Conservation (phyloP, 345 rosid genomes). For the Rhizophora apiculata region DNA sequence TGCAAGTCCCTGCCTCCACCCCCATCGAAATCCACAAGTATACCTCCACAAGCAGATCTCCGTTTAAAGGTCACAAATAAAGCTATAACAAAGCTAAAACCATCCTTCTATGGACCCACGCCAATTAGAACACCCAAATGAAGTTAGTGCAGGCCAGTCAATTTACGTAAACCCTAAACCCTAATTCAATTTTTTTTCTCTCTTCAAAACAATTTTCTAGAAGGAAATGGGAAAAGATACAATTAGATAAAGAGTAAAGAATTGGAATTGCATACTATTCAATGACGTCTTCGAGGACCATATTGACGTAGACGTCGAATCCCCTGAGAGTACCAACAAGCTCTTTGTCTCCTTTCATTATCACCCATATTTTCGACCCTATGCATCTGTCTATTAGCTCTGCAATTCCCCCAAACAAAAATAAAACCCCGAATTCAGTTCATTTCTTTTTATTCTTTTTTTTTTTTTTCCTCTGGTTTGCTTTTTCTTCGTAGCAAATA, state of each 20-base stretch:
- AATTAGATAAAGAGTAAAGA: background rate
- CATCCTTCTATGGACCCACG: too few relatives aligned
- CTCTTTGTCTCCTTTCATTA: conserved; percentile 93
- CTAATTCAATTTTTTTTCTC: background rate
- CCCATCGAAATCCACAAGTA: background rate
- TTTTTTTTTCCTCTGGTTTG: too few relatives aligned
- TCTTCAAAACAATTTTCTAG: background rate
- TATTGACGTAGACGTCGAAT: conserved; percentile 77
- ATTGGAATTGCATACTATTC: conserved; percentile 44
- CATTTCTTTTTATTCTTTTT: background rate
- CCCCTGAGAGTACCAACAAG: conserved; percentile 78
- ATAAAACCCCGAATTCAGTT: conserved; percentile 12
- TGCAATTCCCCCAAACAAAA: conserved; percentile 19
- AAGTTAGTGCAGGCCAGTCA: too few relatives aligned
- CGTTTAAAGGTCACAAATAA: too few relatives aligned
- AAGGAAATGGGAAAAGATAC: background rate
- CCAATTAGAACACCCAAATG: too few relatives aligned
- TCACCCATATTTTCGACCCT: conserved; percentile 86
- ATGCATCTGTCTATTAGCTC: conserved; percentile 82
- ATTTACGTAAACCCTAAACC: too few relatives aligned
- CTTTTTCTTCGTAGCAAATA: background rate
- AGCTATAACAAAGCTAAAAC: too few relatives aligned
- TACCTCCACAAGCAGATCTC: background rate
- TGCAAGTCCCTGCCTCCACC: background rate
- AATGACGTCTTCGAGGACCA: conserved; percentile 74